Conservation (phyloP, 331 rosid genomes). For the Stylosanthes scabra region DNA sequence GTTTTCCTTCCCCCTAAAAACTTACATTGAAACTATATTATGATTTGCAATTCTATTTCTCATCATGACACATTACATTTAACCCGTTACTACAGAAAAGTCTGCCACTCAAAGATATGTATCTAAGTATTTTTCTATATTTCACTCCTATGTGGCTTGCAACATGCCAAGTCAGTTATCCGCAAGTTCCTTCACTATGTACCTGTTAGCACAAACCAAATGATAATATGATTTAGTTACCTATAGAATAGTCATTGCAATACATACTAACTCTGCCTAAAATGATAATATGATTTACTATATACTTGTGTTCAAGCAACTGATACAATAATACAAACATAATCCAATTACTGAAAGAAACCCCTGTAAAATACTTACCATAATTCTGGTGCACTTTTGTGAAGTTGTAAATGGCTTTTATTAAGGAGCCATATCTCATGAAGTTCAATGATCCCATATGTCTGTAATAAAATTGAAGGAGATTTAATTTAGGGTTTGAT, state of each 20-base stretch:
- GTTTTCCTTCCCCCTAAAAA: not conserved
- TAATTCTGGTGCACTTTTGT: conserved; percentile 73
- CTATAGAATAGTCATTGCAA: conserved; percentile 1
- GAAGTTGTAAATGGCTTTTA: conserved; percentile 67
- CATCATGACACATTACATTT: not conserved
- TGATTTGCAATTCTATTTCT: conserved; percentile 28
- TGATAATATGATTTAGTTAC: not conserved
- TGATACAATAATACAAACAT: conserved; percentile 1
- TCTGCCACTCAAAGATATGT: conserved; percentile 28
- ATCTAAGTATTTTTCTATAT: conserved; percentile 13
- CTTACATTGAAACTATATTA: conserved; percentile 8
- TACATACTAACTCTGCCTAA: conserved; percentile 4
- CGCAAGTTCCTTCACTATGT: conserved; percentile 34
- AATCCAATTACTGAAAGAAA: not conserved
- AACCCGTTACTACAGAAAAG: not conserved
- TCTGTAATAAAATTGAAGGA: conserved; percentile 46
- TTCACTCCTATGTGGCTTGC: conserved; percentile 22
- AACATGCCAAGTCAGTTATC: conserved; percentile 14
- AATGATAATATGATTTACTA: conserved; percentile 26
- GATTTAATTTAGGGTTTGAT: conserved; percentile 13
- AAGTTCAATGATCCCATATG: conserved; percentile 74
- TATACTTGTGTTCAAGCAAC: conserved; percentile 40
- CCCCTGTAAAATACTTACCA: conserved; percentile 56
- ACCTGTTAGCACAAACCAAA: conserved; percentile 41
- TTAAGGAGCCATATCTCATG: conserved; percentile 68